Percentiles rank a stretch among this genome's conserved stretches.
Evolutionary conservation across 2,329 filamentous ascomycete genomes (phyloP).

Genomic region (Nectriaceae sp.): DNA sequence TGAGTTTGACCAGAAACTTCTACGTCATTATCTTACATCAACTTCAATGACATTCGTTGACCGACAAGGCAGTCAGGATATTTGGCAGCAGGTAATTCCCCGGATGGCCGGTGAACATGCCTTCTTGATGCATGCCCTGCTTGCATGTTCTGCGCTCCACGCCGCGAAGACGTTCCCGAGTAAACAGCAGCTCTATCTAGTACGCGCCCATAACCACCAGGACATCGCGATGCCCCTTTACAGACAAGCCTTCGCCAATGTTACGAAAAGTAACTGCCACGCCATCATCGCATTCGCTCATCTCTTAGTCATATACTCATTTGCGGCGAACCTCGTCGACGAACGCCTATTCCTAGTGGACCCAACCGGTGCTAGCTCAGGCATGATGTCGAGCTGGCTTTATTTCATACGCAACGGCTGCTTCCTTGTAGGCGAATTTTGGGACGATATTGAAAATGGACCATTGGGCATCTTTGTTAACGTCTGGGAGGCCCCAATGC

Average conservation of each 20-base stretch:
- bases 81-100: conserved; percentile 2
- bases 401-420: conserved; percentile 12
- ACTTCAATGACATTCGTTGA: conserved; percentile 5
- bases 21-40: conserved; percentile 1
- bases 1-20: not conserved
- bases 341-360: not conserved
- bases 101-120: conserved; percentile 2
- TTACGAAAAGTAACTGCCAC: conserved; percentile 4
- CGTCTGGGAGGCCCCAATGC: conserved; percentile 5
- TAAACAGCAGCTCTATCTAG: not conserved
- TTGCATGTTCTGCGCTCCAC: conserved; percentile 13
- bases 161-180: conserved; percentile 3
- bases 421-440: conserved; percentile 4
- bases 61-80: not conserved
- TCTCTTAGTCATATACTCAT: conserved; percentile 8
- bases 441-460: conserved; percentile 6
- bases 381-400: conserved; percentile 4
- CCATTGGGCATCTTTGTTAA: conserved; percentile 1
- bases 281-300: conserved; percentile 8
- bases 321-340: conserved; percentile 3
- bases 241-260: conserved; percentile 2
- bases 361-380: not conserved
- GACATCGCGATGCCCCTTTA: conserved; percentile 8
- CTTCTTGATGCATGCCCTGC: conserved; percentile 7
- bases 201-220: conserved; percentile 4